Conservation (phyloP, 805 yeast species). For the Geotrichum ghanense region DNA sequence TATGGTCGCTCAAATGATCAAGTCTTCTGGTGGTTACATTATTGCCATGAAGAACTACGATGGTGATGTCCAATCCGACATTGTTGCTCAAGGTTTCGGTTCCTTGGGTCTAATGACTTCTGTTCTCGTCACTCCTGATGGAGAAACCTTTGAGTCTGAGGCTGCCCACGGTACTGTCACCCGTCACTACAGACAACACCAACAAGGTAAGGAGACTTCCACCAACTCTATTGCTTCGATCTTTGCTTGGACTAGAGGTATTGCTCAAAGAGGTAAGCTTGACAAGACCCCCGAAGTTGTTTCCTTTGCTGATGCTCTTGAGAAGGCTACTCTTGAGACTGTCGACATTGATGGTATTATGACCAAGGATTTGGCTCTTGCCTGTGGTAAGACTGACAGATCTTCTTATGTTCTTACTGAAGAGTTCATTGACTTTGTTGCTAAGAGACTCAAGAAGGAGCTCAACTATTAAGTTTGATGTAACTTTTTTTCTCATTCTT, state of each 20-base stretch:
- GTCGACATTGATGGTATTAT: conserved; percentile 75
- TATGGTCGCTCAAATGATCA: conserved; percentile 98
- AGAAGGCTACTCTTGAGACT: conserved; percentile 76
- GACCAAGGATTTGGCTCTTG: conserved; percentile 94
- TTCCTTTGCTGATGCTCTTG: conserved; percentile 66
- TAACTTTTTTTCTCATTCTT: too few species aligned
- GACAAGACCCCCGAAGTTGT: conserved; percentile 81
- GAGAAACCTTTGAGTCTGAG: conserved; percentile 88
- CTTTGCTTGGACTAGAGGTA: conserved; percentile 93
- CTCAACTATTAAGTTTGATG: conserved; percentile 3
- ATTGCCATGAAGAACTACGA: conserved; percentile 97
- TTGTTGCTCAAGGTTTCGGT: conserved; percentile 97
- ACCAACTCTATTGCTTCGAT: conserved; percentile 96
- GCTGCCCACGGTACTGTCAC: conserved; percentile 99
- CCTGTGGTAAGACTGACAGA: conserved; percentile 78
- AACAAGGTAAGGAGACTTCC: conserved; percentile 93
- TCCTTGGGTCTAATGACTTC: conserved; percentile 96
- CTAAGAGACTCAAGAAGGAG: conserved; percentile 40
- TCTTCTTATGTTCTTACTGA: conserved; percentile 78
- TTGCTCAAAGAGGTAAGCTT: conserved; percentile 82
- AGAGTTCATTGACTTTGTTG: conserved; percentile 80
- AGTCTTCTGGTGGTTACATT: conserved; percentile 88
- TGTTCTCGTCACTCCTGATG: conserved; percentile 87
- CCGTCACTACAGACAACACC: conserved; percentile 92
- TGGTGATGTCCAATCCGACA: conserved; percentile 94